phyloP scores from a whole-genome alignment of 2,329 filamentous ascomycete genomes.

The Fusarium nodosum region DNA sequence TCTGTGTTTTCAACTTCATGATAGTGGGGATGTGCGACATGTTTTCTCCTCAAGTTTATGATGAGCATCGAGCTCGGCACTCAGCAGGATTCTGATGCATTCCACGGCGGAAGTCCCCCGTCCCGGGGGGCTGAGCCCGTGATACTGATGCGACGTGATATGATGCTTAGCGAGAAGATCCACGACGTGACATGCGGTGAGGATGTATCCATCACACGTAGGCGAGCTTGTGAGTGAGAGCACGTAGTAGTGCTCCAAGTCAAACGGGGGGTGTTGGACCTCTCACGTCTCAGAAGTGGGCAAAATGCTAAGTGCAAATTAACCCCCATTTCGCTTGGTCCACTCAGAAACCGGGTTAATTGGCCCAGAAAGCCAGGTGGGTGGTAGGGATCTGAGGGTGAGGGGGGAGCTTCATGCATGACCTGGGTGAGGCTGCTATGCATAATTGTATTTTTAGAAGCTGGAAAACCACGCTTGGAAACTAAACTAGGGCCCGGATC shows the following conservation, averaged over 20 bases:
- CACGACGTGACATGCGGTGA: conserved; percentile 36
- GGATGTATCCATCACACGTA: conserved; percentile 14
- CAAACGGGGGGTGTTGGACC: conserved; percentile 10
- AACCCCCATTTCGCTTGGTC: conserved; percentile 42
- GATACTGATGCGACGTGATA: conserved; percentile 21
- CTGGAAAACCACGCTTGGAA: conserved; percentile 14
- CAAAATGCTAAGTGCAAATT: conserved; percentile 42
- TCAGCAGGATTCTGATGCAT: not conserved
- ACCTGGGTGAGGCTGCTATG: conserved; percentile 45
- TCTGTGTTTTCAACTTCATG: conserved; percentile 14
- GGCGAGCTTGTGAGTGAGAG: conserved; percentile 6
- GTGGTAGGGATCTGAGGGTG: conserved; percentile 2
- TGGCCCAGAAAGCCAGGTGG: conserved; percentile 23
- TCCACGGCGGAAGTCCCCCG: conserved; percentile 5
- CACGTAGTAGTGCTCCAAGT: conserved; percentile 28
- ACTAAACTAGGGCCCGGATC: conserved; percentile 24
- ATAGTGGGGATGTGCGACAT: conserved; percentile 8
- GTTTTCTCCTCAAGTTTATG: not conserved
- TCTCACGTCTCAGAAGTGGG: conserved; percentile 37
- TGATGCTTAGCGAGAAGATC: conserved; percentile 15
- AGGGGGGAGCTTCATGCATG: conserved; percentile 37
- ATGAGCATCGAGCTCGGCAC: not conserved
- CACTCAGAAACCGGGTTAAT: conserved; percentile 43
- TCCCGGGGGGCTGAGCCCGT: conserved; percentile 16
- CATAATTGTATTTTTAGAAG: conserved; percentile 48